These are phyloP conservation scores for Scheffersomyces lignosus DNA, from an alignment of 805 yeast species.

Conservation along the genomic window DNA sequence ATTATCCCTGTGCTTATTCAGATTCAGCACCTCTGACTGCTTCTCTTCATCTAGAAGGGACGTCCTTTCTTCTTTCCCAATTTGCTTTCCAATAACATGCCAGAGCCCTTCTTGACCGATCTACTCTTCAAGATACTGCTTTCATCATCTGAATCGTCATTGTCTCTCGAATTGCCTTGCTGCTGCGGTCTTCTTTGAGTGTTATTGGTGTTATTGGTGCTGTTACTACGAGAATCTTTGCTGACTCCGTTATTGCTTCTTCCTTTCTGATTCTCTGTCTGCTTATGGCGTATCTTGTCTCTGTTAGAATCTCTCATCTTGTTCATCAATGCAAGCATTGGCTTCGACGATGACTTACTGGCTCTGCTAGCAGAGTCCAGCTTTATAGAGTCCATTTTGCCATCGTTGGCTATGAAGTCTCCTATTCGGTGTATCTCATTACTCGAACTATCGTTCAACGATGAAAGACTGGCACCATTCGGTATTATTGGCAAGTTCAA, in stretches of 20 bases:
- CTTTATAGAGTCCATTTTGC: slow-evolving; percentile 5
- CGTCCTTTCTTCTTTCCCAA: slow-evolving; percentile 10
- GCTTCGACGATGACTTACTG: slow-evolving; percentile 23
- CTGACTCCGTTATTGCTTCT: no score
- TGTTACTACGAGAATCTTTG: not conserved
- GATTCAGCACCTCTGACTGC: no score
- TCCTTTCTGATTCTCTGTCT: no score
- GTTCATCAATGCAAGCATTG: slow-evolving; percentile 41
- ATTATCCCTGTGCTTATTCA: no score
- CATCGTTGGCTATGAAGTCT: slow-evolving; percentile 22
- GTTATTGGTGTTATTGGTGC: not conserved
- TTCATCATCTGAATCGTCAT: slow-evolving; percentile 14
- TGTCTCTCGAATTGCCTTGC: not conserved
- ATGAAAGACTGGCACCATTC: slow-evolving; percentile 29
- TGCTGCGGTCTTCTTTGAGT: not conserved
- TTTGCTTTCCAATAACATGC: slow-evolving; percentile 10
- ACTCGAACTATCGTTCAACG: slow-evolving; percentile 12
- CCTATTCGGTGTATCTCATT: slow-evolving; percentile 24
- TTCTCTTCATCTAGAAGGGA: no score
- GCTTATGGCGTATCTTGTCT: slow-evolving; percentile 2
- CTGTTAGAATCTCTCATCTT: slow-evolving; percentile 30
- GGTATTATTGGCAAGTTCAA: slow-evolving; percentile 36
- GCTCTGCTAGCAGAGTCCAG: slow-evolving; percentile 1
- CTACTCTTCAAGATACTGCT: slow-evolving; percentile 5
- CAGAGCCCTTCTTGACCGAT: slow-evolving; percentile 17